Conservation (phyloP, 148 eudicot species). For the Arbutus unedo region DNA sequence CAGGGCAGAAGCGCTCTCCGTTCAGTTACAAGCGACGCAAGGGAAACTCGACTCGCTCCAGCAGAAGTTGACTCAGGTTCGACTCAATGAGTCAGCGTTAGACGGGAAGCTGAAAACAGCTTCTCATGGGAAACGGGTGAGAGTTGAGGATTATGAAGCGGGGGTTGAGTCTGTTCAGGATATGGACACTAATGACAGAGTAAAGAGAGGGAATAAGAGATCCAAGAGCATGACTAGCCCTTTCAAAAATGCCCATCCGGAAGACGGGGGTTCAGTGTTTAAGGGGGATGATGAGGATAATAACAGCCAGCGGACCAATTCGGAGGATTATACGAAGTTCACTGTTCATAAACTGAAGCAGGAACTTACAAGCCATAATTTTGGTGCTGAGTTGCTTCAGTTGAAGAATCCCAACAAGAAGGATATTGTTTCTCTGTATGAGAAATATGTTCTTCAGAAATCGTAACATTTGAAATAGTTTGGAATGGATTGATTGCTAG, state of each 20-base stretch:
- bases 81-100: conserved; percentile 65
- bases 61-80: conserved; percentile 72
- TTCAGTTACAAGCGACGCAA: conserved; percentile 78
- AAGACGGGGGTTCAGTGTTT: conserved; percentile 67
- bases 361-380: conserved; percentile 70
- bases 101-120: conserved; percentile 69
- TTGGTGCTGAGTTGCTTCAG: conserved; percentile 79
- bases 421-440: conserved; percentile 81
- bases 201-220: conserved; percentile 50
- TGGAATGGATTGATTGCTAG: neutral
- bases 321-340: conserved; percentile 69
- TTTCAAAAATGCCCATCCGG: conserved; percentile 33
- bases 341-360: conserved; percentile 69
- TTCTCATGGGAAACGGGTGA: conserved; percentile 69
- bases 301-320: conserved; percentile 49
- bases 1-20: conserved; percentile 75
- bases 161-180: conserved; percentile 58
- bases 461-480: conserved; percentile 18
- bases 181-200: conserved; percentile 38
- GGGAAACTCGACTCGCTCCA: conserved; percentile 72
- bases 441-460: conserved; percentile 62
- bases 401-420: conserved; percentile 74
- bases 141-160: conserved; percentile 68
- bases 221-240: conserved; percentile 65
- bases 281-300: conserved; percentile 32